Evolutionary conservation across 208 protist genomes (phyloP), one percentile per base, ranked within the genome.

Genomic region (Jaenimonas drosophilae): DNA sequence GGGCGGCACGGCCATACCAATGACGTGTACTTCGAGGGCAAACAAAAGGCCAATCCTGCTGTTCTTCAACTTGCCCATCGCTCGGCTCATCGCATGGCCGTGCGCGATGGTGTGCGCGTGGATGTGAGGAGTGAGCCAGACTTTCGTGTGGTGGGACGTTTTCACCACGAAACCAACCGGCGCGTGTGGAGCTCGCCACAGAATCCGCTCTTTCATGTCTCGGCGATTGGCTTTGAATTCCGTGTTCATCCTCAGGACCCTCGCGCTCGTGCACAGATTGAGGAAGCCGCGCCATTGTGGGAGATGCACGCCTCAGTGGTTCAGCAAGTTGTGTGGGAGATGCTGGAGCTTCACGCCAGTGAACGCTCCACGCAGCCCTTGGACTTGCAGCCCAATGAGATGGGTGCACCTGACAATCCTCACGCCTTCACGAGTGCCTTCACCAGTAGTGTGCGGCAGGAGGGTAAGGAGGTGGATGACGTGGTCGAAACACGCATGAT

Each of bases 21-120:
- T 58, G 79, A 90, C 50, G 82, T 91, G 21, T 94, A 90, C 54
- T 91, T 94, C 69, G 82, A 94, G 47, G 82, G 77, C 11, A 91
- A 94, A 54, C 54, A 67, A 39, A 64, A 69, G 36, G 70, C 73
- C 1, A 88, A 88, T 51, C 64, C 79, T 28, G 68, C 76, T 16
- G 60, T 59, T 36, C 43, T 85, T 29, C 67, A 76, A 40, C 24
- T 85, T 4, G 66, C 61, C 5, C 59, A 73, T 46, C 76, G 79
- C 30, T 82, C 76, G n/a, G 54, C 67, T 6, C 20, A 77, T 6
- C 64, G 75, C 4, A 55, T 54, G 27, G 60, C 52, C 23, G 54
- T 65, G 4, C 69, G 70, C 0, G 65, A 76, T 54, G 86, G 86
- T 7, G 70, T 94, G 19, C 50, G 56, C 16, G 77, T 89, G 31